phyloP scores from a whole-genome alignment of 2,329 filamentous ascomycete genomes.

The Ophiostoma angusticollis region DNA sequence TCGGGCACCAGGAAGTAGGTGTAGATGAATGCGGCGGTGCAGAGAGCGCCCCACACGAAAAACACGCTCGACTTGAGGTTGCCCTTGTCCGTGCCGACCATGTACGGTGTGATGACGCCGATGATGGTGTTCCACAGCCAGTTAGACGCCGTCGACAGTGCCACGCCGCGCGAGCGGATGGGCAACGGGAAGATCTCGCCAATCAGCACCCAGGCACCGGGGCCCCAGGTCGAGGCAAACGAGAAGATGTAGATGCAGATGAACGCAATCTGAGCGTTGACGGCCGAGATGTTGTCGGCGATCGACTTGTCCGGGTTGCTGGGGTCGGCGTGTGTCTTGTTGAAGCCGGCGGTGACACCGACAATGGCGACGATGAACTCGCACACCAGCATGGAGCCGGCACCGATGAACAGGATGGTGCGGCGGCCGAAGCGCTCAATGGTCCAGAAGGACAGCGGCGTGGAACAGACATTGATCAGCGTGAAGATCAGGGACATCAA shows the following conservation, averaged over 20 bases:
- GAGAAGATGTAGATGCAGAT: conserved; percentile 90
- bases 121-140: conserved; percentile 71
- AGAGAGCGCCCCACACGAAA: conserved; percentile 63
- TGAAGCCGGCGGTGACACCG: conserved; percentile 48
- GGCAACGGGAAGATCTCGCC: conserved; percentile 85
- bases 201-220: conserved; percentile 68
- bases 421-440: conserved; percentile 75
- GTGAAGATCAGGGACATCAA: conserved; percentile 76
- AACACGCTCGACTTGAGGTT: conserved; percentile 59
- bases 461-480: conserved; percentile 76
- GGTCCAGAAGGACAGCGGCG: conserved; percentile 75
- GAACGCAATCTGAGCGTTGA: conserved; percentile 67
- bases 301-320: conserved; percentile 27
- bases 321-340: conserved; percentile 32
- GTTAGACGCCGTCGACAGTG: conserved; percentile 76
- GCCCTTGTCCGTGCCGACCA: conserved; percentile 45
- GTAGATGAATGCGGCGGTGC: conserved; percentile 47
- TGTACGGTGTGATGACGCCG: conserved; percentile 40
- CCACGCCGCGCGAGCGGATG: conserved; percentile 79
- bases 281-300: conserved; percentile 42
- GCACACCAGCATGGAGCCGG: conserved; percentile 70
- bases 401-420: conserved; percentile 65
- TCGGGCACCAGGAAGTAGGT: conserved; percentile 62
- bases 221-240: conserved; percentile 83
- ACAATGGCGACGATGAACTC: conserved; percentile 78